Conservation (phyloP, 257 asterid species). For the Przewalskia tangutica region DNA sequence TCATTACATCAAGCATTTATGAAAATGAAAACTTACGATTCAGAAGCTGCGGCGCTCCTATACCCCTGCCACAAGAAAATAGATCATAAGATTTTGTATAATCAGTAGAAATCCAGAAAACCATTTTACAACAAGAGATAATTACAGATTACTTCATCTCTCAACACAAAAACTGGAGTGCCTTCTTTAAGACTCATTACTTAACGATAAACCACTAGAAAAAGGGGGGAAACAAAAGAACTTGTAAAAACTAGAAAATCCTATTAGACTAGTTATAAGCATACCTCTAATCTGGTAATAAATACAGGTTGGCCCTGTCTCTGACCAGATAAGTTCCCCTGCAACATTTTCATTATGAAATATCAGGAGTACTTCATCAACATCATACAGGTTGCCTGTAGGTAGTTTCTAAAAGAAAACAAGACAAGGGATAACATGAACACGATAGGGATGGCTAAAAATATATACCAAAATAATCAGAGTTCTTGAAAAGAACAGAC, state of each 20-base stretch:
- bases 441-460: not conserved
- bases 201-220: not conserved
- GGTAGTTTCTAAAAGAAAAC: not conserved
- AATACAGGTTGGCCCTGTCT: slow-evolving; percentile 96
- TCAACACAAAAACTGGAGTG: not conserved
- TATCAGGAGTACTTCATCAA: not conserved
- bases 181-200: not conserved
- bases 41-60: slow-evolving; percentile 91
- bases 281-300: slow-evolving; percentile 91
- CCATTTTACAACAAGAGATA: not conserved
- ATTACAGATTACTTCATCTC: not conserved
- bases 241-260: not conserved
- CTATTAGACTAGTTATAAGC: not conserved
- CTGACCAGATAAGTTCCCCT: slow-evolving; percentile 96
- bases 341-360: slow-evolving; percentile 12
- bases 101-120: not conserved
- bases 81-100: not conserved
- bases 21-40: slow-evolving; percentile 52
- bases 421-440: not conserved
- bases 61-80: slow-evolving; percentile 59
- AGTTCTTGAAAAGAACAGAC: not conserved
- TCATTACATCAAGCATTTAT: slow-evolving; percentile 11
- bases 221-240: not conserved
- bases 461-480: not conserved
- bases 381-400: not conserved